Evolutionary conservation across 2,329 filamentous ascomycete species (phyloP), one percentile per base, ranked within the genome.

Genomic region (Trichoderma sp.): DNA sequence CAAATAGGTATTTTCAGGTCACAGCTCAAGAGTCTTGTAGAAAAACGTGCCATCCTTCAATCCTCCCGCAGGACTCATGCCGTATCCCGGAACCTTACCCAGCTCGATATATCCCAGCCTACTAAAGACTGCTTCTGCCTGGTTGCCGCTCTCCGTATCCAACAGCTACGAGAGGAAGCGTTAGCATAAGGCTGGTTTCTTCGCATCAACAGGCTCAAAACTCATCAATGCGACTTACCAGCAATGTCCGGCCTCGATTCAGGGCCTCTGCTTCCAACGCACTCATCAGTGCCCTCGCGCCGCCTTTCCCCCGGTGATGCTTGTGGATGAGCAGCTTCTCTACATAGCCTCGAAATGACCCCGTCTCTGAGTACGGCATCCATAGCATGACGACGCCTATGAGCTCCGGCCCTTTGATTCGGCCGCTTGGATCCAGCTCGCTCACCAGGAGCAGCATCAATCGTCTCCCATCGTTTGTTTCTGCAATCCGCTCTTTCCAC

Each of bases 271-370:
- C 78, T 78, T 92, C 88, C n/a, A 91, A 74, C n/a, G 83, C 83
- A 26, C 71, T 76, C 80, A 91, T 85, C 74, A 91, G 76, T 24
- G 79, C 78, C 73, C 80, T 84, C 3, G 87, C 88, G 61, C 87
- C 84, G 4, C 89, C 88, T 61, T 81, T 82, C 2, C 83, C 77
- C 8, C 89, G 82, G 75, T 84, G 85, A 60, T 80, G 81, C 14
- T 86, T 86, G 73, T 84, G 85, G 11, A 91, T 83, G 51, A 91
- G 81, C 43, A 91, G 81, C 77, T 89, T 88, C 79, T 91, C 86
- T 2, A 91, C 86, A 11, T 79, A 75, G 3, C 82, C 88, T 34
- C 88, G 82, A 74, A 88, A 88, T 0, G 84, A 83, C 0, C 85
- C 87, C 4, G 89, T 91, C 78, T 91, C 86, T 4, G 82, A 83